Conservation (phyloP, 352 stramenopile species). For the Aphanomyces cochlioides region DNA sequence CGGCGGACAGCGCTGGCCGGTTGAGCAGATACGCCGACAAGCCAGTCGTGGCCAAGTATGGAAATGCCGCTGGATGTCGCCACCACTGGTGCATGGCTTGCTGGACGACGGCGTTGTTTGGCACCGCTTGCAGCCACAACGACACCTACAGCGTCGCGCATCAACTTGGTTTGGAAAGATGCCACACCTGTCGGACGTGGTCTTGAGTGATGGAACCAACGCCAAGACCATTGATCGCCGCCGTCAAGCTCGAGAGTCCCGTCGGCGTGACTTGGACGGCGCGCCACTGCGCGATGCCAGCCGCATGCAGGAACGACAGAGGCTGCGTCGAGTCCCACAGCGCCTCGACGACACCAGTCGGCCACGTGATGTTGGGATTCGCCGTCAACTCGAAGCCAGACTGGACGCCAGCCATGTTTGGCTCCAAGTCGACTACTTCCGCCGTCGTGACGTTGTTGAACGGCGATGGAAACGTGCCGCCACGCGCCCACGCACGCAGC, state of each 20-base stretch:
- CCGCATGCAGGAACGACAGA: conserved; percentile 46
- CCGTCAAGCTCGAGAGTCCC: conserved; percentile 3
- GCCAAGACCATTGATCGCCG: conserved; percentile 8
- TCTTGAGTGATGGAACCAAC: conserved; percentile 10
- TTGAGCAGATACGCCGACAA: conserved; percentile 12
- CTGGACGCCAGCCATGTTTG: conserved; percentile 44
- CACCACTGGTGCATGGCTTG: conserved; percentile 28
- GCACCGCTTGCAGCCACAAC: conserved; percentile 6
- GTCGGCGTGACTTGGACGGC: conserved; percentile 9
- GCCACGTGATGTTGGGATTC: conserved; percentile 34
- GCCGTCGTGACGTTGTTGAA: conserved; percentile 42
- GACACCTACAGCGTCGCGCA: conserved; percentile 15
- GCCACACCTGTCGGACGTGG: conserved; percentile 26
- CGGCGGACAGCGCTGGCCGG: conserved; percentile 21
- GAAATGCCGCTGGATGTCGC: conserved; percentile 17
- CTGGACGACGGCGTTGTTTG: not conserved
- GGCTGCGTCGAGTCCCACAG: conserved; percentile 45
- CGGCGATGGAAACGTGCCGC: conserved; percentile 53
- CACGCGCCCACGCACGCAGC: conserved; percentile 50
- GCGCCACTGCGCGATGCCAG: conserved; percentile 55
- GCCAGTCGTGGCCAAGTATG: not conserved
- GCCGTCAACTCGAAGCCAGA: conserved; percentile 58
- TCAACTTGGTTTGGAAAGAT: not conserved
- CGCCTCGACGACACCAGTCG: conserved; percentile 35
- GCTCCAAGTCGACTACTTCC: conserved; percentile 60